phyloP scores from a whole-genome alignment of 1,284 basidiomycete genomes.

The Apiotrichum akiyoshidainum region DNA sequence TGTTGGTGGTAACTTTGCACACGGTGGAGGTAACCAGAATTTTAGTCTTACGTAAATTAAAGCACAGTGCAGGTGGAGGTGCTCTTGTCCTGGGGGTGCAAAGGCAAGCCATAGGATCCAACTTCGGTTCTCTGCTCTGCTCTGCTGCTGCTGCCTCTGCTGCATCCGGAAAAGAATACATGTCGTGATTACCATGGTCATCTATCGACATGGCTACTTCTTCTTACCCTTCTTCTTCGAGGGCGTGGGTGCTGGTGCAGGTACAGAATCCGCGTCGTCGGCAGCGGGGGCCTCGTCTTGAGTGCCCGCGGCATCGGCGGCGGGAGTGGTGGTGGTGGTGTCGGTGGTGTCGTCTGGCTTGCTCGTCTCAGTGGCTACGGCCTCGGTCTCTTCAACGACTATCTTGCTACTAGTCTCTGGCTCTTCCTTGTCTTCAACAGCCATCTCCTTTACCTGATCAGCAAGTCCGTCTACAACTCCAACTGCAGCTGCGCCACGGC shows the following conservation, averaged over 20 bases:
- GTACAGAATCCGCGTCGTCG: constrained; percentile 1
- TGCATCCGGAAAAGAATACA: constrained; percentile 9
- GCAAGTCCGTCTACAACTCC: constrained; percentile 36
- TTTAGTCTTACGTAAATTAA: constrained; percentile 3
- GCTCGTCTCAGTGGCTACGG: neutral
- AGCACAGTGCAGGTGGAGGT: no score
- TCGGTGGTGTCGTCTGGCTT: neutral
- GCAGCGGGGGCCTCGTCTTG: neutral
- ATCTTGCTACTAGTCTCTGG: constrained; percentile 7
- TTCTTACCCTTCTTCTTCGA: constrained; percentile 3
- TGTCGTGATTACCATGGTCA: constrained; percentile 7
- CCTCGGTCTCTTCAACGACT: neutral
- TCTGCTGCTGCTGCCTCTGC: neutral
- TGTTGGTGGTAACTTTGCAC: neutral
- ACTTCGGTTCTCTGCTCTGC: constrained; percentile 1
- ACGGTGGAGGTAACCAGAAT: constrained; percentile 3
- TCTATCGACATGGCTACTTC: constrained; percentile 5
- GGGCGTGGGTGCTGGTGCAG: constrained; percentile 3
- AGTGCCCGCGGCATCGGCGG: neutral
- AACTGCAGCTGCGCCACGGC: constrained; percentile 22
- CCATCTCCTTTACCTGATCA: constrained; percentile 49
- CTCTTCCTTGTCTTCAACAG: constrained; percentile 25
- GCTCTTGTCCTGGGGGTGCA: neutral
- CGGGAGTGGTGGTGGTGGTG: neutral
- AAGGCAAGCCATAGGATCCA: no score